These are phyloP conservation scores for Pholiota adiposa DNA, from an alignment of 1,284 basidiomycete genomes.

Conservation along the genomic window DNA sequence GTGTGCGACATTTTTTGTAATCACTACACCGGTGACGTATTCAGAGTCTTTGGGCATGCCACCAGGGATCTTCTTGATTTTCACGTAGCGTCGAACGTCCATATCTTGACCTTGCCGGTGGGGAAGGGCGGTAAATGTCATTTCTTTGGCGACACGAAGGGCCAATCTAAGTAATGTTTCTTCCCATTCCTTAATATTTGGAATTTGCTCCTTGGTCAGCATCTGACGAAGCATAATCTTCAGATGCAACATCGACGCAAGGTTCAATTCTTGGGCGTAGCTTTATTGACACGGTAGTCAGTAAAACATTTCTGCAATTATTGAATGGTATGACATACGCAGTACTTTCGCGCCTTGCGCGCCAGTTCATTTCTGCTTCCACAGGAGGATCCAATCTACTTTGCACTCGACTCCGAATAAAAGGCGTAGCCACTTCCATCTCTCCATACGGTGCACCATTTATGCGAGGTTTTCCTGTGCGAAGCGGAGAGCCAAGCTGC, in stretches of 20 bases:
- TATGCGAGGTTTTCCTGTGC: slow-evolving; percentile 51
- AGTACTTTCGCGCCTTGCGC: slow-evolving; percentile 79
- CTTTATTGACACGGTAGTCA: slow-evolving; percentile 39
- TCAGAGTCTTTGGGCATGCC: slow-evolving; percentile 92
- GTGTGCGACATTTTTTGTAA: slow-evolving; percentile 97
- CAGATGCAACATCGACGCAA: slow-evolving; percentile 86
- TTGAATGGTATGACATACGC: slow-evolving; percentile 54
- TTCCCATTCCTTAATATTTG: slow-evolving; percentile 86
- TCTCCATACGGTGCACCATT: slow-evolving; percentile 73
- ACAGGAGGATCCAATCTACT: slow-evolving; percentile 68
- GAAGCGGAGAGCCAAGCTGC: slow-evolving; percentile 59
- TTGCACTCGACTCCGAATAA: slow-evolving; percentile 81
- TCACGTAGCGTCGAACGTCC: slow-evolving; percentile 94
- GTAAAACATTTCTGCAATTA: not conserved
- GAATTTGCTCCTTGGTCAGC: slow-evolving; percentile 78
- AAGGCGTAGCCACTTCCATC: slow-evolving; percentile 70
- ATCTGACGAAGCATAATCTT: slow-evolving; percentile 89
- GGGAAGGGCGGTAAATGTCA: slow-evolving; percentile 76
- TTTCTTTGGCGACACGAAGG: slow-evolving; percentile 75
- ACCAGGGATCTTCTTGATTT: slow-evolving; percentile 98
- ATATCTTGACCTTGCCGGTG: slow-evolving; percentile 88
- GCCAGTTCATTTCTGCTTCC: slow-evolving; percentile 73
- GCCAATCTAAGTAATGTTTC: slow-evolving; percentile 81
- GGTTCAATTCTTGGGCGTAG: slow-evolving; percentile 81
- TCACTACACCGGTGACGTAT: slow-evolving; percentile 96